Percentiles rank a stretch among this genome's conserved stretches.
These are phyloP conservation scores for Lophiotrema nucula DNA, from an alignment of 495 filamentous ascomycete genomes.

Conservation along the genomic window DNA sequence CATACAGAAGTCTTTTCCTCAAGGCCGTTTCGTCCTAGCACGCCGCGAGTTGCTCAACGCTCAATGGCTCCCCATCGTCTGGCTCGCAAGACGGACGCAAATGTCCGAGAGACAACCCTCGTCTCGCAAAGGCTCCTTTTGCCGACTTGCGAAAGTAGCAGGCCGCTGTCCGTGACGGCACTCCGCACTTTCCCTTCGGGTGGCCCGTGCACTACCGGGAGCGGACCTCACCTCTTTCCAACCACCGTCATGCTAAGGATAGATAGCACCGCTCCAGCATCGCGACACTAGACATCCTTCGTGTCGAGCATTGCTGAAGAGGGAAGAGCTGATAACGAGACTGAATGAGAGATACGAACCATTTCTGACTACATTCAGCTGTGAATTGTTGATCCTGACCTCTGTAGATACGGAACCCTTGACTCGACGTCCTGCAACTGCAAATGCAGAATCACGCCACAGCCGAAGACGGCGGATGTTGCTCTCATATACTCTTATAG, in stretches of 20 bases:
- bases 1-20: too few relatives aligned
- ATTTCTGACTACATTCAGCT: too few relatives aligned
- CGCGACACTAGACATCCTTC: not conserved
- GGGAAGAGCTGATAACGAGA: not conserved
- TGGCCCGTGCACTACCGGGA: slow-evolving; percentile 16
- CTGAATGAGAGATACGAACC: too few relatives aligned
- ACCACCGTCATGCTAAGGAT: not conserved
- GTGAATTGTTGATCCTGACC: too few relatives aligned
- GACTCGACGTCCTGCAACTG: not conserved
- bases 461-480: not conserved
- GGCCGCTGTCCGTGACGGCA: slow-evolving; percentile 16
- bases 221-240: slow-evolving; percentile 20
- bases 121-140: too few relatives aligned
- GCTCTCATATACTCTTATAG: not conserved
- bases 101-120: slow-evolving; percentile 6
- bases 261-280: not conserved
- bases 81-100: not conserved
- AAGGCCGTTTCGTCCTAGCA: too few relatives aligned
- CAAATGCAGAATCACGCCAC: not conserved
- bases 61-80: slow-evolving; percentile 24
- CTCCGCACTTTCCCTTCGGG: slow-evolving; percentile 5
- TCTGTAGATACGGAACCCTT: not conserved
- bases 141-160: too few relatives aligned
- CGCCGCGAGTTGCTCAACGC: not conserved
- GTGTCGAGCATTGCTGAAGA: not conserved